A percentile compares a stretch with the other conserved stretches of the same genome.
These are phyloP conservation scores for Penicillium roqueforti DNA, from an alignment of 495 filamentous ascomycete genomes.

Conservation along the genomic window DNA sequence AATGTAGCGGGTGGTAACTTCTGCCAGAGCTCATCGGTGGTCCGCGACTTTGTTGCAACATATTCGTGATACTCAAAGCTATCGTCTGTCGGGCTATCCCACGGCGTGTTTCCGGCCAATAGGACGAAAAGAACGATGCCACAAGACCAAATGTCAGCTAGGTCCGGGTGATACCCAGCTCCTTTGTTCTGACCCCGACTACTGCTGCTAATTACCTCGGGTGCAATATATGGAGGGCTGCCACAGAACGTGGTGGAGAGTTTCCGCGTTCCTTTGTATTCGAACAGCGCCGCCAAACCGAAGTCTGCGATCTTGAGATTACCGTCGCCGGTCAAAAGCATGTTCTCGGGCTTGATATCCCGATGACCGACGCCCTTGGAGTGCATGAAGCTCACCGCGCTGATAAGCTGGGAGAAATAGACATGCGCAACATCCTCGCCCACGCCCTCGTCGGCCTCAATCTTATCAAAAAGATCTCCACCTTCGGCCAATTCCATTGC, in stretches of 20 bases:
- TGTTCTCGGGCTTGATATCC: slow-evolving; percentile 90
- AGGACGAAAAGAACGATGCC: slow-evolving; percentile 96
- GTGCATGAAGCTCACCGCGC: slow-evolving; percentile 91
- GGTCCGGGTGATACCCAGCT: slow-evolving; percentile 71
- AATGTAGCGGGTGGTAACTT: slow-evolving; percentile 70
- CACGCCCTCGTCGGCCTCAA: slow-evolving; percentile 93
- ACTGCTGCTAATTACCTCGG: slow-evolving; percentile 69
- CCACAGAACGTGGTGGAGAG: slow-evolving; percentile 85
- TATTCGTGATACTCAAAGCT: slow-evolving; percentile 87
- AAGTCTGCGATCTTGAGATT: slow-evolving; percentile 97
- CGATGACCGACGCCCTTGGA: slow-evolving; percentile 84
- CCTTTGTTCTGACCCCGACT: slow-evolving; percentile 47
- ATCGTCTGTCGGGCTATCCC: slow-evolving; percentile 82
- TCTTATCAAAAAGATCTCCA: slow-evolving; percentile 98
- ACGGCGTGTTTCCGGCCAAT: slow-evolving; percentile 93
- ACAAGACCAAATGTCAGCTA: slow-evolving; percentile 95
- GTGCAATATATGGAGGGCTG: slow-evolving; percentile 94
- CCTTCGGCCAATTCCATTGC: slow-evolving; percentile 96
- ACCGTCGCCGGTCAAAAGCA: slow-evolving; percentile 74
- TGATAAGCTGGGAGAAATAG: slow-evolving; percentile 90
- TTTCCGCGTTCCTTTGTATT: slow-evolving; percentile 77
- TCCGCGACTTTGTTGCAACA: slow-evolving; percentile 69
- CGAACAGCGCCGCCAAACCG: slow-evolving; percentile 88
- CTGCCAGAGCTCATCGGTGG: slow-evolving; percentile 81
- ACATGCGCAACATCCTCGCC: slow-evolving; percentile 90